phyloP scores from a whole-genome alignment of 306 rosid genomes.

The Oxytropis ochrocephala region DNA sequence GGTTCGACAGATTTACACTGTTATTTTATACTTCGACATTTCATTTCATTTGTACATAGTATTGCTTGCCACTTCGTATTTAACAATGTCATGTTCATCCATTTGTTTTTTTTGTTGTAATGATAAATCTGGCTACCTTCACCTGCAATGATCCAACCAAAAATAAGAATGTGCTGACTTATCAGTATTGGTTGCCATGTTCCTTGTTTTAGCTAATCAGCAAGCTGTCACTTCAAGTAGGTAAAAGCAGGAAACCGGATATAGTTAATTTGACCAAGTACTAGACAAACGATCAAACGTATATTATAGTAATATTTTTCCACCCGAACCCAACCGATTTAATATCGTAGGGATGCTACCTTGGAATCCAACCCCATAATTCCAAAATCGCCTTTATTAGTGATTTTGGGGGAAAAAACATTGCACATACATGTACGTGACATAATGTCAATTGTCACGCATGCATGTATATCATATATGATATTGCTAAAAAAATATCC shows the following conservation, averaged over 20 bases:
- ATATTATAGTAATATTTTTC: no score
- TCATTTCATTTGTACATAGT: slow-evolving; percentile 51
- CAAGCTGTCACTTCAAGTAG: not conserved
- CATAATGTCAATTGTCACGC: no score
- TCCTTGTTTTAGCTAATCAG: not conserved
- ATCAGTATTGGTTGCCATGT: not conserved
- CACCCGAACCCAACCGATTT: no score
- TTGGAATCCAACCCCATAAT: no score
- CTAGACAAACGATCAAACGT: no score
- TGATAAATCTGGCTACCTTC: slow-evolving; percentile 14
- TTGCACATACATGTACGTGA: no score
- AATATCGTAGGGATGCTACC: no score
- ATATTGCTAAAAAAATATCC: no score
- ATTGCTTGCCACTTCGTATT: slow-evolving; percentile 28
- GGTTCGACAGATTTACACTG: not conserved
- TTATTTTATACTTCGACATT: not conserved
- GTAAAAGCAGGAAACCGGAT: not conserved
- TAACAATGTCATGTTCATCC: slow-evolving; percentile 17
- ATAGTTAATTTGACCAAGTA: no score
- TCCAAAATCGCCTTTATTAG: no score
- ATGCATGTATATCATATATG: no score
- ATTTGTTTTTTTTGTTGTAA: slow-evolving; percentile 34
- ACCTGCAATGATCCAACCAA: slow-evolving; percentile 2
- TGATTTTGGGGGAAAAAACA: no score
- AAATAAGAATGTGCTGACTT: slow-evolving; percentile 4